These are phyloP conservation scores for Chrysanthemum makinoi DNA, from an alignment of 129 eudicot species.

Conservation along the genomic window DNA sequence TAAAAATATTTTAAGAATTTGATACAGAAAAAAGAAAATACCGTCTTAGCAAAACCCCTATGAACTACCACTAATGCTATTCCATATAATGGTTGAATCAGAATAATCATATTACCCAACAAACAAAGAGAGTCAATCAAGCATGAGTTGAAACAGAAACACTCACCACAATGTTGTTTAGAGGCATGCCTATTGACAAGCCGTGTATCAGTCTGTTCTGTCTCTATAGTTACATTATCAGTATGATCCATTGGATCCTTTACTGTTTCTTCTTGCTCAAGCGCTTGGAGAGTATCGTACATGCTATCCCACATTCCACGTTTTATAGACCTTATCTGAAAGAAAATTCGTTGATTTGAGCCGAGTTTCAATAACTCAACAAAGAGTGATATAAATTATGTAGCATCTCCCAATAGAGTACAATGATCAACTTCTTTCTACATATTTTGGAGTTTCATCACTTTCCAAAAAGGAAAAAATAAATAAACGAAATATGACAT, in stretches of 20 bases:
- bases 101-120: background rate
- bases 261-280: slow-evolving; percentile 28
- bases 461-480: background rate
- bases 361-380: too few species aligned
- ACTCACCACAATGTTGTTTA: slow-evolving; percentile 48
- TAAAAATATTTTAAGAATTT: too few species aligned
- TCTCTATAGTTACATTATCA: slow-evolving; percentile 45
- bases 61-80: background rate
- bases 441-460: background rate
- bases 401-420: background rate
- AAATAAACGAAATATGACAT: background rate
- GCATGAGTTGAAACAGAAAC: slow-evolving; percentile 15
- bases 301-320: slow-evolving; percentile 82
- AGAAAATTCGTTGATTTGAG: background rate
- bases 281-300: slow-evolving; percentile 58
- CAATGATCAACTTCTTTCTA: background rate
- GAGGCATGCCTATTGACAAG: slow-evolving; percentile 16
- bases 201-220: slow-evolving; percentile 33
- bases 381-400: too few species aligned
- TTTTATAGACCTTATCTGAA: slow-evolving; percentile 72
- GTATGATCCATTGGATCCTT: slow-evolving; percentile 27
- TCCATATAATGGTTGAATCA: slow-evolving; percentile 3
- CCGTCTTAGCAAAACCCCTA: background rate
- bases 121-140: slow-evolving; percentile 14
- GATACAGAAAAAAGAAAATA: too few species aligned